Evolutionary conservation across 2,329 filamentous ascomycete species (phyloP).

Genomic region (Cladosporium cucumerinum): DNA sequence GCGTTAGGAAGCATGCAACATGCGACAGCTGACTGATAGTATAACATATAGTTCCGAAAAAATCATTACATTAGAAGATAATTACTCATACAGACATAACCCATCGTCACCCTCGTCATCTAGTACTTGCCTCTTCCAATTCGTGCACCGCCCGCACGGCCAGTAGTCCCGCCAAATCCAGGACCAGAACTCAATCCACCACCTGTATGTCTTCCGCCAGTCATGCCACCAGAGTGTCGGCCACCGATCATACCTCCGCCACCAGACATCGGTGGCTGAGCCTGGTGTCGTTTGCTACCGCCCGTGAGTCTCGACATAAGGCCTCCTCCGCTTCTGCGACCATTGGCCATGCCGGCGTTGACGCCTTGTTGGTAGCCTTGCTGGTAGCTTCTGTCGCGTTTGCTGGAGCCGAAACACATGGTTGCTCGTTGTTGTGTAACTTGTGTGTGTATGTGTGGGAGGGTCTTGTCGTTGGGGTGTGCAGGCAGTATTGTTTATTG

Average conservation of each 20-base stretch:
- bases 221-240: neutral
- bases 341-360: neutral
- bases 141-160: neutral
- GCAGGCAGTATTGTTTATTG: no score
- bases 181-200: neutral
- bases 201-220: neutral
- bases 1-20: neutral
- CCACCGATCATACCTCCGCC: neutral
- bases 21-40: neutral
- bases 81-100: neutral
- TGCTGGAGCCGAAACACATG: neutral
- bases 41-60: neutral
- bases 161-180: neutral
- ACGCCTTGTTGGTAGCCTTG: slow-evolving; percentile 1
- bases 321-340: neutral
- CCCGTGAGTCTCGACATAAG: neutral
- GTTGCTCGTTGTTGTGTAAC: neutral
- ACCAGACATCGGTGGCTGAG: neutral
- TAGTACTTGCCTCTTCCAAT: neutral
- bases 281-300: neutral
- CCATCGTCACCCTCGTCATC: neutral
- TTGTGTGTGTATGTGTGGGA: neutral
- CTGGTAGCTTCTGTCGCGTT: neutral
- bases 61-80: neutral
- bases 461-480: neutral